A percentile compares a stretch with the other conserved stretches of the same genome.
Evolutionary conservation across 176 grass and related monocot genomes (phyloP).

Genomic region (Paspalum notatum): DNA sequence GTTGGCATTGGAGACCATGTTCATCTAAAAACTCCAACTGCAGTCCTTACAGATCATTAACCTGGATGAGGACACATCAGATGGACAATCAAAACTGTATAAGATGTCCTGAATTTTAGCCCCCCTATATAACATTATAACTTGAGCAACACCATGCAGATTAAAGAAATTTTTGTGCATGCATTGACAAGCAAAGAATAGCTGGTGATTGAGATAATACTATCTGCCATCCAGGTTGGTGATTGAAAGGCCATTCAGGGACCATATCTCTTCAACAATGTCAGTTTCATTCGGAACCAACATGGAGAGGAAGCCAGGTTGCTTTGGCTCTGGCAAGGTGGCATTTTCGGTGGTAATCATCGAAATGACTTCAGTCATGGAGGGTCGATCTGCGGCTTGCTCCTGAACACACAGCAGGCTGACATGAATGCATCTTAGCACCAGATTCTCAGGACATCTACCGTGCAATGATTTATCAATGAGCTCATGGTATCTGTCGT

Average conservation of each 20-base stretch:
- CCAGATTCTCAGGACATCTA: constrained; percentile 33
- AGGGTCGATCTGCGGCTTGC: constrained; percentile 44
- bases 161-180: not conserved
- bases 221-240: constrained; percentile 42
- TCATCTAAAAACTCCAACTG: not conserved
- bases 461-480: constrained; percentile 42
- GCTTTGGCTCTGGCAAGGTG: constrained; percentile 38
- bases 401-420: constrained; percentile 59
- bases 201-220: not conserved
- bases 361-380: constrained; percentile 37
- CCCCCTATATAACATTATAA: not conserved
- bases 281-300: constrained; percentile 23
- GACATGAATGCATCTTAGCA: constrained; percentile 46
- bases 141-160: not conserved
- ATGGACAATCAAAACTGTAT: not conserved
- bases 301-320: constrained; percentile 57
- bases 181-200: not conserved
- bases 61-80: not conserved
- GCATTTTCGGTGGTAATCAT: constrained; percentile 45
- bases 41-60: not conserved
- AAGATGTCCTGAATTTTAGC: not conserved
- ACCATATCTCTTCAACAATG: constrained; percentile 14
- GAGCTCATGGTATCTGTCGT: constrained; percentile 49
- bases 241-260: constrained; percentile 49
- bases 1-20: not conserved